Evolutionary conservation across 2,329 filamentous ascomycete species (phyloP).

Genomic region (Botrytis fragariae): DNA sequence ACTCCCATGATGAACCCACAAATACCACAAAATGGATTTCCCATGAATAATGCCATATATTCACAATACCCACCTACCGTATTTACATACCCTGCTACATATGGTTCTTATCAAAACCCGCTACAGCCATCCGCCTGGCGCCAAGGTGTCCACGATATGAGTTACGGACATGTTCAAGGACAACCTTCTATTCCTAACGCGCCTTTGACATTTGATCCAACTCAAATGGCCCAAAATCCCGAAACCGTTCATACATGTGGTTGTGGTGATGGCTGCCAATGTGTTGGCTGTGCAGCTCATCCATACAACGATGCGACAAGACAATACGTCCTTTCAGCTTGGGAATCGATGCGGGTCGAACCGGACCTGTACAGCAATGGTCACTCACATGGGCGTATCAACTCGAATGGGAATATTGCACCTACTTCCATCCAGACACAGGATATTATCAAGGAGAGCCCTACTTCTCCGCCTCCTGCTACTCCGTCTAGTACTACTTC

Average conservation of each 20-base stretch:
- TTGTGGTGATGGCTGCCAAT: conserved; percentile 65
- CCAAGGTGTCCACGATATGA: conserved; percentile 45
- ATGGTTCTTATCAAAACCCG: conserved; percentile 54
- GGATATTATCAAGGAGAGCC: conserved; percentile 8
- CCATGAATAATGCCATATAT: conserved; percentile 28
- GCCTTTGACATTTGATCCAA: conserved; percentile 31
- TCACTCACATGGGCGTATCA: conserved; percentile 22
- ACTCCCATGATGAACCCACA: conserved; percentile 23
- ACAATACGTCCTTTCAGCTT: conserved; percentile 51
- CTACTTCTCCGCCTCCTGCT: conserved; percentile 32
- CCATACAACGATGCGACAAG: conserved; percentile 65
- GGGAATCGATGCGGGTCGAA: conserved; percentile 34
- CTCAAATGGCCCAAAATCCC: conserved; percentile 40
- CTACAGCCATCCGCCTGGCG: conserved; percentile 54
- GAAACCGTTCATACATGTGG: conserved; percentile 49
- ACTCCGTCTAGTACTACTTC: conserved; percentile 36
- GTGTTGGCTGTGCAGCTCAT: conserved; percentile 65
- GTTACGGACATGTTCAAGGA: conserved; percentile 40
- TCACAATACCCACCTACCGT: conserved; percentile 41
- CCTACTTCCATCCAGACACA: conserved; percentile 17
- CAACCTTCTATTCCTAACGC: conserved; percentile 25
- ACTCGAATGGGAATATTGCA: conserved; percentile 8
- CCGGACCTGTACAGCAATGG: conserved; percentile 28
- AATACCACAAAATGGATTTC: conserved; percentile 35
- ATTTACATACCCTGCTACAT: conserved; percentile 53